phyloP scores from a whole-genome alignment of 306 rosid species.

The Senna siamea region DNA sequence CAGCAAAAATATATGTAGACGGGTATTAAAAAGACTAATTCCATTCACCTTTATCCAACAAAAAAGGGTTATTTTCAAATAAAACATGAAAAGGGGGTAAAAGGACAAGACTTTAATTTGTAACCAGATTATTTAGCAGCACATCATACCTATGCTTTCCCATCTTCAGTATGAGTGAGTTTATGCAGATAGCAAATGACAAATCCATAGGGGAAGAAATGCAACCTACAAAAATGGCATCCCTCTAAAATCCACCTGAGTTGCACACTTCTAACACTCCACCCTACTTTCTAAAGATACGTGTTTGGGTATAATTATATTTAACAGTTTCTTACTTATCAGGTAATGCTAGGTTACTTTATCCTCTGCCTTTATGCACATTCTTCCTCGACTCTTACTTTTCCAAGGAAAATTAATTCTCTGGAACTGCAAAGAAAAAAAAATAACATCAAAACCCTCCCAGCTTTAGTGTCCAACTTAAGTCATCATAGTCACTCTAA shows the following conservation, averaged over 20 bases:
- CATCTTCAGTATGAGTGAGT: neutral
- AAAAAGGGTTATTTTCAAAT: slow-evolving; percentile 12
- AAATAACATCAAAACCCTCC: slow-evolving; percentile 1
- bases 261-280: neutral
- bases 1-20: neutral
- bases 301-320: neutral
- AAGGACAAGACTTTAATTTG: neutral
- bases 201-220: neutral
- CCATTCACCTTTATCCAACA: slow-evolving; percentile 7
- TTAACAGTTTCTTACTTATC: slow-evolving; percentile 18
- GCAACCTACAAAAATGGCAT: neutral
- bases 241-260: neutral
- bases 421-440: slow-evolving; percentile 18
- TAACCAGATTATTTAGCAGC: slow-evolving; percentile 15
- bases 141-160: neutral
- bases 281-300: neutral
- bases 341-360: slow-evolving; percentile 1
- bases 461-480: slow-evolving; percentile 20
- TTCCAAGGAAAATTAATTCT: slow-evolving; percentile 16
- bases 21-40: neutral
- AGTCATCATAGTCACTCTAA: slow-evolving; percentile 1
- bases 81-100: neutral
- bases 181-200: neutral
- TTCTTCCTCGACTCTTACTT: slow-evolving; percentile 18
- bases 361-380: slow-evolving; percentile 11